phyloP scores from a whole-genome alignment of 345 rosid species.

The Eutrema yunnanense region DNA sequence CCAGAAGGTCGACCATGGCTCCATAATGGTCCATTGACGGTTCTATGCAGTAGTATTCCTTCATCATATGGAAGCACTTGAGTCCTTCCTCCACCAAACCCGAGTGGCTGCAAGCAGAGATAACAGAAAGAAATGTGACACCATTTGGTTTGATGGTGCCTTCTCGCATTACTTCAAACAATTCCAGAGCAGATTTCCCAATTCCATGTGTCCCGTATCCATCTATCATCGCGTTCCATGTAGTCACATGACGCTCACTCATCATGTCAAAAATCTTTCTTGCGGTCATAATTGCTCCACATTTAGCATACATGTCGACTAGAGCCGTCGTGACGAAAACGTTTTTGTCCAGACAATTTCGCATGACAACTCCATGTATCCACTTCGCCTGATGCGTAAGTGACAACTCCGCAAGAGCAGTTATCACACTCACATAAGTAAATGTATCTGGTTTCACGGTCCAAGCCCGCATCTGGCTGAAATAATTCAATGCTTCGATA shows the following conservation, averaged over 20 bases:
- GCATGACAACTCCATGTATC: conserved; percentile 59
- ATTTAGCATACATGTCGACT: conserved; percentile 79
- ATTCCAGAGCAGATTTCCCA: conserved; percentile 54
- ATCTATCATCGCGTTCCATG: conserved; percentile 91
- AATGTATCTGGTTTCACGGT: conserved; percentile 56
- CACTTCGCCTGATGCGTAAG: conserved; percentile 64
- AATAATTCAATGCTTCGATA: conserved; percentile 56
- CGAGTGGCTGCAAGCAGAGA: conserved; percentile 91
- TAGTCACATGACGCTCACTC: conserved; percentile 54
- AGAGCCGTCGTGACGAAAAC: conserved; percentile 67
- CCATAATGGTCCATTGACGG: conserved; percentile 80
- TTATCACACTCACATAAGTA: conserved; percentile 73
- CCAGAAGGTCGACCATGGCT: conserved; percentile 79
- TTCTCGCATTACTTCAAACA: conserved; percentile 54
- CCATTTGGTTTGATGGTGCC: conserved; percentile 58
- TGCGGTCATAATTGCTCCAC: conserved; percentile 66
- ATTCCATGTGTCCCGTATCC: conserved; percentile 77
- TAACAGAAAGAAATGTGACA: conserved; percentile 63
- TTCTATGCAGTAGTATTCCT: conserved; percentile 49
- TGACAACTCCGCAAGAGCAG: conserved; percentile 68
- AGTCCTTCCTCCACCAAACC: conserved; percentile 74
- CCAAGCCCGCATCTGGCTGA: conserved; percentile 43
- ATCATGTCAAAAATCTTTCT: conserved; percentile 58
- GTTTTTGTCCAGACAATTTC: conserved; percentile 45
- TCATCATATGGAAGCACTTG: conserved; percentile 47